A percentile compares a stretch with the other conserved stretches of the same genome.
These are phyloP conservation scores for Wickerhamia fluorescens DNA, from an alignment of 805 yeast genomes.

Conservation along the genomic window DNA sequence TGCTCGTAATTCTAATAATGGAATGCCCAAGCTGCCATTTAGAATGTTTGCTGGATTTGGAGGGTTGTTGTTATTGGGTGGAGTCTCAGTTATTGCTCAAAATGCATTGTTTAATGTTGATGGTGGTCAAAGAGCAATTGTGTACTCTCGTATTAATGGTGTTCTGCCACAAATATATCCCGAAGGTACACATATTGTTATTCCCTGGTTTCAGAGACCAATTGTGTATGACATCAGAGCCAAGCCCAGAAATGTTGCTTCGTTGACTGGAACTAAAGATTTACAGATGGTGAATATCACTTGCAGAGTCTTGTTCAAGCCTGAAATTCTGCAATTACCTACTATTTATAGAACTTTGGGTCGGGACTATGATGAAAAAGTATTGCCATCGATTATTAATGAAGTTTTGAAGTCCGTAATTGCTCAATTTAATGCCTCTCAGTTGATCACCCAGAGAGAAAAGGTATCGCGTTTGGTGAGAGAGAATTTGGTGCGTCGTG, in stretches of 20 bases:
- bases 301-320: conserved; percentile 94
- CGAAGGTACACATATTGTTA: conserved; percentile 92
- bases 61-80: conserved; percentile 34
- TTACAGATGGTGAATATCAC: conserved; percentile 98
- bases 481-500: conserved; percentile 87
- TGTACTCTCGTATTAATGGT: conserved; percentile 84
- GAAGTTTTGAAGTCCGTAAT: conserved; percentile 95
- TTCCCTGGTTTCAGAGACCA: conserved; percentile 95
- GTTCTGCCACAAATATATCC: conserved; percentile 73
- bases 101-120: conserved; percentile 61
- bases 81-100: conserved; percentile 33
- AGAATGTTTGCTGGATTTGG: conserved; percentile 37
- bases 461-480: conserved; percentile 86
- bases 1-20: conserved; percentile 18
- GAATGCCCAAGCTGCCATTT: conserved; percentile 29
- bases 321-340: conserved; percentile 73
- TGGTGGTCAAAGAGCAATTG: conserved; percentile 98
- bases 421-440: conserved; percentile 98
- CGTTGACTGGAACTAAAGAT: conserved; percentile 96
- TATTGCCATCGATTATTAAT: conserved; percentile 94
- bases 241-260: conserved; percentile 91
- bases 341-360: conserved; percentile 88
- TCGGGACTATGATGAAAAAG: conserved; percentile 92
- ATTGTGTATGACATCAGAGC: conserved; percentile 92
- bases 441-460: conserved; percentile 98